phyloP scores from a whole-genome alignment of 2,329 filamentous ascomycete genomes.

The Xylaria sp. region DNA sequence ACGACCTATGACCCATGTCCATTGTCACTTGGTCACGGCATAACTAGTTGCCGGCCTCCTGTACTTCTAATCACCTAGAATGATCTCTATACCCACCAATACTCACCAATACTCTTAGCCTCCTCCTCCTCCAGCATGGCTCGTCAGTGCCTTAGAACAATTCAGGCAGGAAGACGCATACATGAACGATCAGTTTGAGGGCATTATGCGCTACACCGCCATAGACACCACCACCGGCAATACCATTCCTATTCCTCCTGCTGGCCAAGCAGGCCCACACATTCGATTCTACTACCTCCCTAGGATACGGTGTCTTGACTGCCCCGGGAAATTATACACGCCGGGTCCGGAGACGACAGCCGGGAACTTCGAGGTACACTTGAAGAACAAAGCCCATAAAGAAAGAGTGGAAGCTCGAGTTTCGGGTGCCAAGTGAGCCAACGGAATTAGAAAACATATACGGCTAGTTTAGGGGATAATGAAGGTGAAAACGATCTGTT shows the following conservation, averaged over 20 bases:
- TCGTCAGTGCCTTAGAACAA: constrained; percentile 75
- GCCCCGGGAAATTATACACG: constrained; percentile 92
- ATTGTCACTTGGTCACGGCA: constrained; percentile 34
- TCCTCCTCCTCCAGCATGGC: constrained; percentile 86
- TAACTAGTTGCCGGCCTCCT: constrained; percentile 27
- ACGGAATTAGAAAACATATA: background rate
- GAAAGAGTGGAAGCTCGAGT: constrained; percentile 68
- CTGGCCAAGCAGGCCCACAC: constrained; percentile 65
- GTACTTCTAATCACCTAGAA: constrained; percentile 13
- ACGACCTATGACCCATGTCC: constrained; percentile 45
- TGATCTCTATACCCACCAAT: constrained; percentile 44
- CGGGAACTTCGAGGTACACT: constrained; percentile 90
- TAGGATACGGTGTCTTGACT: constrained; percentile 90
- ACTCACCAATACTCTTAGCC: constrained; percentile 64
- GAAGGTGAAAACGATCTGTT: background rate
- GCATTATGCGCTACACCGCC: constrained; percentile 88
- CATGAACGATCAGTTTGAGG: constrained; percentile 85
- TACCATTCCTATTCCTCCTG: constrained; percentile 63
- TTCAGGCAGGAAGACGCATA: constrained; percentile 72
- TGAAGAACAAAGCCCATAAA: constrained; percentile 84
- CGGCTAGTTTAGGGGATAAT: background rate
- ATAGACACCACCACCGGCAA: constrained; percentile 77
- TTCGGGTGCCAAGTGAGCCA: constrained; percentile 28
- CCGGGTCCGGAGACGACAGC: constrained; percentile 86
- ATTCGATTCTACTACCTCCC: constrained; percentile 86